A percentile compares a stretch with the other conserved stretches of the same genome.
These are phyloP conservation scores for Nigrospora oryzae DNA, from an alignment of 2,329 filamentous ascomycete genomes.

Conservation along the genomic window DNA sequence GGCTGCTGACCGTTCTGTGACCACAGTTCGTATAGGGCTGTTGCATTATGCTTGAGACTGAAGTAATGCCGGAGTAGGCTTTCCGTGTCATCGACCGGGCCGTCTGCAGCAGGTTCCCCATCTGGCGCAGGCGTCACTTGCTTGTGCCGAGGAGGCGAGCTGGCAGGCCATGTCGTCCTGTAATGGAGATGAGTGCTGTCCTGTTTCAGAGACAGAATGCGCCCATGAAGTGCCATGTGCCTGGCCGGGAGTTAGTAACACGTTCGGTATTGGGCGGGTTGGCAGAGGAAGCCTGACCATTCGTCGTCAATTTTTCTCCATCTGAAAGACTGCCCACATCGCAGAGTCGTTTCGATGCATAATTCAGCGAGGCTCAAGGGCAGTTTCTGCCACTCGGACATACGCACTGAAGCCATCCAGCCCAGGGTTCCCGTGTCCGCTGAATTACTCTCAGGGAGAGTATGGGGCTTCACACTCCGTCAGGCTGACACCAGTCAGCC, in stretches of 20 bases:
- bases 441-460: too few relatives aligned
- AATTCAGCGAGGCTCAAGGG: conserved; percentile 77
- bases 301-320: conserved; percentile 82
- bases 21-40: conserved; percentile 77
- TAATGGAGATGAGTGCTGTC: conserved; percentile 75
- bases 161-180: conserved; percentile 49
- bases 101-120: conserved; percentile 10
- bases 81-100: conserved; percentile 55
- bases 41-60: conserved; percentile 71
- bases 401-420: conserved; percentile 30
- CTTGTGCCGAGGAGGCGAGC: neutral
- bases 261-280: neutral
- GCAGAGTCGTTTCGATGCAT: conserved; percentile 87
- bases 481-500: neutral
- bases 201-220: conserved; percentile 78
- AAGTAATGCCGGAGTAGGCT: conserved; percentile 76
- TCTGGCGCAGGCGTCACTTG: conserved; percentile 14
- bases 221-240: conserved; percentile 78
- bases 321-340: conserved; percentile 93
- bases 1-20: conserved; percentile 29
- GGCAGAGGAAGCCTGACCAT: conserved; percentile 48
- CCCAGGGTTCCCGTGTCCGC: neutral
- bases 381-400: conserved; percentile 80
- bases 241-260: conserved; percentile 25
- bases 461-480: neutral